Evolutionary conservation across 2,329 filamentous ascomycete genomes (phyloP).

Genomic region (Lasiodiplodia citricola): DNA sequence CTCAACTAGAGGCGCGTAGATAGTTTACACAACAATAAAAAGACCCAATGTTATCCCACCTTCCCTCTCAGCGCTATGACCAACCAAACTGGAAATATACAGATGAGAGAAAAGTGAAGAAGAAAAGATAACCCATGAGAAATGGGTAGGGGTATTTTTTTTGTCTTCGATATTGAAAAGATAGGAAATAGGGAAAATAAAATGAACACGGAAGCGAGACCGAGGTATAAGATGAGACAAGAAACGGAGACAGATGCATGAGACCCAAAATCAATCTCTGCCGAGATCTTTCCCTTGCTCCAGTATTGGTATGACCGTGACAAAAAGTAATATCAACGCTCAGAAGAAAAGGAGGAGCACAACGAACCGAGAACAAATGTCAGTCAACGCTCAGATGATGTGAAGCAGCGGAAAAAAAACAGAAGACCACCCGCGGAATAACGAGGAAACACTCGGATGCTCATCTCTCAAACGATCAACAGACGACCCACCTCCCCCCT

Average conservation of each 20-base stretch:
- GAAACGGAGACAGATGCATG: background rate
- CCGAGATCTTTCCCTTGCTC: constrained; percentile 16
- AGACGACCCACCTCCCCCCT: background rate
- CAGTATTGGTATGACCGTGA: constrained; percentile 1
- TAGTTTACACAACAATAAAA: background rate
- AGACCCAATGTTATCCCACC: background rate
- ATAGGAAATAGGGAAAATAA: background rate
- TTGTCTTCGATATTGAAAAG: constrained; percentile 5
- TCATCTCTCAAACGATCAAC: constrained; percentile 17
- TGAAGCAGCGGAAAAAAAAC: background rate
- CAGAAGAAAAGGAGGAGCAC: background rate
- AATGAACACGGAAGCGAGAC: background rate
- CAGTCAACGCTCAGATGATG: constrained; percentile 11
- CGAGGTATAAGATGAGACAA: background rate
- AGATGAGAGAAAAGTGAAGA: background rate
- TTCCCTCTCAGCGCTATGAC: background rate
- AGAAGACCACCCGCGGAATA: background rate
- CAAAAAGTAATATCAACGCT: constrained; percentile 16
- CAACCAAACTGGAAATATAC: background rate
- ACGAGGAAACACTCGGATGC: constrained; percentile 16
- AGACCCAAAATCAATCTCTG: constrained; percentile 3
- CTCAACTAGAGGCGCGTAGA: background rate
- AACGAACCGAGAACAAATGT: background rate
- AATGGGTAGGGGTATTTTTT: constrained; percentile 9
- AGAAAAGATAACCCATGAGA: background rate